phyloP scores from a whole-genome alignment of 345 rosid species.

The Populus pruinosa region DNA sequence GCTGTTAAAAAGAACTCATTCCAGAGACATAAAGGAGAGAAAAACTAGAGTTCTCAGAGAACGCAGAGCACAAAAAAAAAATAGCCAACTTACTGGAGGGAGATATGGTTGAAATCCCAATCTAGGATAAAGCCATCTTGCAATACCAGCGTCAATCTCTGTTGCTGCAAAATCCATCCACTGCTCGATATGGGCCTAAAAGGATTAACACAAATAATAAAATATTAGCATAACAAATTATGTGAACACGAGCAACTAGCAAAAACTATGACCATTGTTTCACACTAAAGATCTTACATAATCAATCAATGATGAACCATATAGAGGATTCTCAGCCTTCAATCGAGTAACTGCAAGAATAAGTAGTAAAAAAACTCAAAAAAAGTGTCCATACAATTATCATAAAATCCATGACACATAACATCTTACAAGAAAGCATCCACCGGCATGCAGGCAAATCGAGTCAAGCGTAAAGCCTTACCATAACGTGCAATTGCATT shows the following conservation, averaged over 20 bases:
- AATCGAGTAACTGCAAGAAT: constrained; percentile 49
- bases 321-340: constrained; percentile 65
- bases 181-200: constrained; percentile 79
- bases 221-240: neutral
- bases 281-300: constrained; percentile 45
- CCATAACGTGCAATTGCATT: constrained; percentile 94
- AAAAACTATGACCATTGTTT: no score
- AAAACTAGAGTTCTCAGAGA: neutral
- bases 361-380: constrained; percentile 9
- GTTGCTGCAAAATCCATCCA: constrained; percentile 84
- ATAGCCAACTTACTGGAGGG: constrained; percentile 62
- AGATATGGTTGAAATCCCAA: constrained; percentile 48
- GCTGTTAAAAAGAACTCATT: neutral
- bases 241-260: neutral
- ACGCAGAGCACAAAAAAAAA: neutral
- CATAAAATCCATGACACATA: neutral
- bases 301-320: constrained; percentile 63
- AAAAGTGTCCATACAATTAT: neutral
- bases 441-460: neutral
- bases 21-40: neutral
- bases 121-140: constrained; percentile 60
- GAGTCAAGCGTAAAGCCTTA: constrained; percentile 12
- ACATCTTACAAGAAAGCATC: no score
- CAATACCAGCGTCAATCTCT: constrained; percentile 71
- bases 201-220: constrained; percentile 5